Evolutionary conservation across 768 basidiomycete genomes (phyloP).

Genomic region (Mycena olivaceomarginata): DNA sequence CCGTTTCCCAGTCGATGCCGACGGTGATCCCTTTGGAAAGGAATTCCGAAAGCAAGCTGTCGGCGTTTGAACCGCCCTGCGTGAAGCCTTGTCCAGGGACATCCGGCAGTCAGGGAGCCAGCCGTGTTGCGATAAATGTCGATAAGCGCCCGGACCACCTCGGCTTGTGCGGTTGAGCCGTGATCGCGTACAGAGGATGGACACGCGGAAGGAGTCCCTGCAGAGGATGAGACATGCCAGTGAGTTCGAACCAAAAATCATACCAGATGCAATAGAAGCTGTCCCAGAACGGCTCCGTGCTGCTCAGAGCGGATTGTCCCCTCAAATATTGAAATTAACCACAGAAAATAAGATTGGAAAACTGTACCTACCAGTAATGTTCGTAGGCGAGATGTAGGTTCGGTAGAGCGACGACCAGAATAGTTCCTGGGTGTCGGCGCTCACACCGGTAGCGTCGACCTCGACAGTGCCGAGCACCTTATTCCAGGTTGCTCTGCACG

Average conservation of each 20-base stretch:
- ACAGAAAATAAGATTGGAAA: no score
- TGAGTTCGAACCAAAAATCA: neutral
- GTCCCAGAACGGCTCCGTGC: slow-evolving; percentile 50
- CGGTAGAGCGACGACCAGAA: slow-evolving; percentile 48
- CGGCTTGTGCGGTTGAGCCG: slow-evolving; percentile 43
- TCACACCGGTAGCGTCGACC: slow-evolving; percentile 41
- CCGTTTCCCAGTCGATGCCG: slow-evolving; percentile 51
- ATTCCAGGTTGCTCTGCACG: slow-evolving; percentile 40
- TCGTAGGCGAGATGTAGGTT: slow-evolving; percentile 49
- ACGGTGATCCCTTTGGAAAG: slow-evolving; percentile 49
- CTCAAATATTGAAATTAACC: no score
- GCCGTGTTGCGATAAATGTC: slow-evolving; percentile 51
- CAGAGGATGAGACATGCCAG: neutral
- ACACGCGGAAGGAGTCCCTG: slow-evolving; percentile 46
- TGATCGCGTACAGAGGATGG: slow-evolving; percentile 41
- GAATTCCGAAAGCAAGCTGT: slow-evolving; percentile 50
- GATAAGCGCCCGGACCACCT: slow-evolving; percentile 51
- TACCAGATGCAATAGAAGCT: slow-evolving; percentile 53
- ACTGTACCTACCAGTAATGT: slow-evolving; percentile 42
- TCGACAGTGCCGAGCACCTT: slow-evolving; percentile 36
- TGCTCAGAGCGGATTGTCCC: slow-evolving; percentile 51
- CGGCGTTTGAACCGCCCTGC: slow-evolving; percentile 53
- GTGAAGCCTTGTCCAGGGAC: slow-evolving; percentile 51
- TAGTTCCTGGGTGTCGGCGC: slow-evolving; percentile 27
- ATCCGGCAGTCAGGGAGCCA: slow-evolving; percentile 53